These are phyloP conservation scores for Claviceps sp. DNA, from an alignment of 2,329 filamentous ascomycete species.

Conservation along the genomic window DNA sequence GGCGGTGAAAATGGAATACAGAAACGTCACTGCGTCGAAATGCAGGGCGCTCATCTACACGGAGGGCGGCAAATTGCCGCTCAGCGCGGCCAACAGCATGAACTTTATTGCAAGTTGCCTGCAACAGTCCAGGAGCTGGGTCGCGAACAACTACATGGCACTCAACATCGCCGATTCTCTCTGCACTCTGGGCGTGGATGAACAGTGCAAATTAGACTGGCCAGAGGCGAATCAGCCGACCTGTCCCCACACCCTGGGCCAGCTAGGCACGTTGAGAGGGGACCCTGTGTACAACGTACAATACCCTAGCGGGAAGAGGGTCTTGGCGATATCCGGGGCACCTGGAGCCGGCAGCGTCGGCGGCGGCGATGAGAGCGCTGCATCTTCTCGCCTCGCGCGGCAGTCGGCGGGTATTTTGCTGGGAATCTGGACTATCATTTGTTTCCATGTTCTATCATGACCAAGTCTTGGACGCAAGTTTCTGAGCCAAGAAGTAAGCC, in stretches of 20 bases:
- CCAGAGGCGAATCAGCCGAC: conserved; percentile 29
- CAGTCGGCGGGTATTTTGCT: neutral
- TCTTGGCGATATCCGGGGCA: conserved; percentile 19
- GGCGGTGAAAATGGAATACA: conserved; percentile 31
- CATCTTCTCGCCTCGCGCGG: neutral
- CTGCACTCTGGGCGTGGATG: conserved; percentile 32
- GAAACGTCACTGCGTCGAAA: conserved; percentile 28
- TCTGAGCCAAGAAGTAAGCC: too few species aligned
- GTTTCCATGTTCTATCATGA: neutral
- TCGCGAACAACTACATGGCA: conserved; percentile 32
- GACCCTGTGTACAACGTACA: conserved; percentile 32
- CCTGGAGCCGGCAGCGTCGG: neutral
- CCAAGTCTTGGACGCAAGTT: neutral
- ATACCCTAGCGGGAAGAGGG: conserved; percentile 30
- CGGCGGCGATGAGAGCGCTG: neutral
- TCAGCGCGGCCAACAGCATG: conserved; percentile 38
- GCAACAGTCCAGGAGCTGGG: conserved; percentile 27
- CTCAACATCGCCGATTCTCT: conserved; percentile 38
- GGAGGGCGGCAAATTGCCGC: conserved; percentile 22
- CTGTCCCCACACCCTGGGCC: conserved; percentile 29
- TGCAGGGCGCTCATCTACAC: conserved; percentile 37
- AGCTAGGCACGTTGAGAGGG: conserved; percentile 19
- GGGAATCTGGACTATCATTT: neutral
- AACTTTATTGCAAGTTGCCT: conserved; percentile 36
- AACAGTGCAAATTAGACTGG: conserved; percentile 31